These are phyloP conservation scores for Sequoiadendron giganteum DNA, from an alignment of 75 land plant species.

Conservation along the genomic window DNA sequence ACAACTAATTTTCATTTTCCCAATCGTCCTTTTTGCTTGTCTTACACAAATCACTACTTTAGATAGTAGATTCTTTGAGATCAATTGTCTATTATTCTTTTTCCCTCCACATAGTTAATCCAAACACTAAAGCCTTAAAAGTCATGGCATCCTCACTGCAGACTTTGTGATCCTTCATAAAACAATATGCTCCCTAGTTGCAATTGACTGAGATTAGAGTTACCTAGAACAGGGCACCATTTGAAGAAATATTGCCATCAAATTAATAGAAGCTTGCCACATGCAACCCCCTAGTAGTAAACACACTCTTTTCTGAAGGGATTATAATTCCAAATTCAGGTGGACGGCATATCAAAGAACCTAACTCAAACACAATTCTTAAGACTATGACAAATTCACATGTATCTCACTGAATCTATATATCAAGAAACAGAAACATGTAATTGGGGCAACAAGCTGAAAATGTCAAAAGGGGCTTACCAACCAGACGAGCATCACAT, in stretches of 20 bases:
- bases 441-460: too few relatives aligned
- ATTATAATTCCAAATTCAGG: not conserved
- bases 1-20: not conserved
- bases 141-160: not conserved
- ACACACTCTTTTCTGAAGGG: not conserved
- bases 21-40: not conserved
- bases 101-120: not conserved
- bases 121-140: not conserved
- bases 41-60: not conserved
- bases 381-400: not conserved
- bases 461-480: conserved; percentile 24
- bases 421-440: not conserved
- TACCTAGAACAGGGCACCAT: not conserved
- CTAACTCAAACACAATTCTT: not conserved
- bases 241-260: not conserved
- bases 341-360: not conserved
- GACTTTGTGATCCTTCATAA: not conserved
- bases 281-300: not conserved
- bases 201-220: not conserved
- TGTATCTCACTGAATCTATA: not conserved
- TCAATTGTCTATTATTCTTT: not conserved
- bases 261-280: not conserved
- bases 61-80: not conserved
- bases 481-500: conserved; percentile 66
- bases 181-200: not conserved